phyloP scores from a whole-genome alignment of 2,329 filamentous ascomycete genomes.

The Chaetomium globosum region DNA sequence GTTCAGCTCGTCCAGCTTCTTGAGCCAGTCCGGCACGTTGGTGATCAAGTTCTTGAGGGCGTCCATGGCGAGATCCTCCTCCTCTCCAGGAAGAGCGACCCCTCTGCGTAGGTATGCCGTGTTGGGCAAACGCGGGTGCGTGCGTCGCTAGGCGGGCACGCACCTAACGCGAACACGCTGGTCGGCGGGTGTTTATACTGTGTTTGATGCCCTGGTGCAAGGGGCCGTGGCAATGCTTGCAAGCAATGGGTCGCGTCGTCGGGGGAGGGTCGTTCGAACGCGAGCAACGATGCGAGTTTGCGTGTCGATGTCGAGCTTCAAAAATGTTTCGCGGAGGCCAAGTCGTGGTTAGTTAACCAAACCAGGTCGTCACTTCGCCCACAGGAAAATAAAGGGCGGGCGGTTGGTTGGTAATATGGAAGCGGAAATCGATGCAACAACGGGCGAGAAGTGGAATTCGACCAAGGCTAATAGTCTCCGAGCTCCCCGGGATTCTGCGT shows the following conservation, averaged over 20 bases:
- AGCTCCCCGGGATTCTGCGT: background rate
- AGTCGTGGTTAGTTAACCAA: background rate
- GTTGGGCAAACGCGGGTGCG: slow-evolving; percentile 31
- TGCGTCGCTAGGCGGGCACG: slow-evolving; percentile 35
- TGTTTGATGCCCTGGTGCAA: background rate
- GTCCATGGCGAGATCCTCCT: slow-evolving; percentile 51
- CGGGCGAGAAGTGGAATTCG: background rate
- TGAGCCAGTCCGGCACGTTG: slow-evolving; percentile 63
- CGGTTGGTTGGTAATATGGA: background rate
- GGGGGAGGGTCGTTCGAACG: background rate
- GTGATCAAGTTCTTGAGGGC: slow-evolving; percentile 57
- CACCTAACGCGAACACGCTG: slow-evolving; percentile 34
- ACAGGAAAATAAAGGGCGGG: background rate
- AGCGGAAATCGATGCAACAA: background rate
- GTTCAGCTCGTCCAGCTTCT: slow-evolving; percentile 61
- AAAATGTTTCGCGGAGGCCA: background rate
- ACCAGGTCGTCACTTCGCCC: background rate
- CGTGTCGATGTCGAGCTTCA: slow-evolving; percentile 11
- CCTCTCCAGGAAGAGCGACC: slow-evolving; percentile 31
- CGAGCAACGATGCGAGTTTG: background rate
- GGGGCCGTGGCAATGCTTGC: background rate
- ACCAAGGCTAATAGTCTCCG: background rate
- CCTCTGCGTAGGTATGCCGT: slow-evolving; percentile 31
- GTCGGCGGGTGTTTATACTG: slow-evolving; percentile 1
- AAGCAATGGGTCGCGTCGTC: no score